Percentiles rank a stretch among this genome's conserved stretches.
phyloP scores from a whole-genome alignment of 2,329 filamentous ascomycete species.

The Fusarium temperatum region DNA sequence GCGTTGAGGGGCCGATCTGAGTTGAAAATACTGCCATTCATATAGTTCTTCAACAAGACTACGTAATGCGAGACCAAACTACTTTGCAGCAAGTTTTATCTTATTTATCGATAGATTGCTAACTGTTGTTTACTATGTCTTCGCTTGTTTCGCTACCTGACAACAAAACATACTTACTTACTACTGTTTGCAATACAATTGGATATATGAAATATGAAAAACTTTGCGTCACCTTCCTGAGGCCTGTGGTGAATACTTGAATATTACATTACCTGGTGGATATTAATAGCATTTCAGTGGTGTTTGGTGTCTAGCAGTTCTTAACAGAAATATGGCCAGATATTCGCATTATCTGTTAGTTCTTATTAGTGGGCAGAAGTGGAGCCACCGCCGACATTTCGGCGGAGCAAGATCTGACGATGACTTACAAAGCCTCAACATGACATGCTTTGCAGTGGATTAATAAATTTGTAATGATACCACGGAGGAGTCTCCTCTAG shows the following conservation, averaged over 20 bases:
- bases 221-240: neutral
- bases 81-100: neutral
- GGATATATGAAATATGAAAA: neutral
- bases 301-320: neutral
- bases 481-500: neutral
- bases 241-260: neutral
- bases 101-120: neutral
- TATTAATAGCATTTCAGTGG: no score
- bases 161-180: no score
- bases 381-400: slow-evolving; percentile 5
- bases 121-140: neutral
- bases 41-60: neutral
- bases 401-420: neutral
- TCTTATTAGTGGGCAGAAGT: neutral
- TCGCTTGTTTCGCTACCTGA: neutral
- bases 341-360: neutral
- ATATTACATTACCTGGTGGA: no score
- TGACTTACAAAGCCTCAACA: slow-evolving; percentile 23
- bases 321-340: neutral
- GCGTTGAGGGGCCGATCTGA: neutral
- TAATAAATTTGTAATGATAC: slow-evolving; percentile 7
- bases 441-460: neutral
- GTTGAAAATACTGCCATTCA: neutral
- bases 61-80: neutral
- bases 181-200: no score